Evolutionary conservation across 164 flowering plant genomes (phyloP).

Genomic region (Chimonanthus praecox): DNA sequence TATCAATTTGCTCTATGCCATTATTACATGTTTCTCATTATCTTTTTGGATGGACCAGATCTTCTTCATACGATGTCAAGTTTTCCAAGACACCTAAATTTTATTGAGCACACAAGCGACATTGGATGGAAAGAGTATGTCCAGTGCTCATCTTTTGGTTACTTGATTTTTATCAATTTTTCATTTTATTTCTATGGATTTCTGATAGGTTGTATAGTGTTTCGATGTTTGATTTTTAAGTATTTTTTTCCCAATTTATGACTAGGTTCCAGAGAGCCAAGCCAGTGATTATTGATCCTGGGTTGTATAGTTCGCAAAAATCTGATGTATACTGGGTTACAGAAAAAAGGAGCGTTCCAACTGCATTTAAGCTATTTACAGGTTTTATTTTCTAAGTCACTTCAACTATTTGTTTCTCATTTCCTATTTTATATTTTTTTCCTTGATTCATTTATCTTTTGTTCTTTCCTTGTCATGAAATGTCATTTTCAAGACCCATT

Average conservation of each 20-base stretch:
- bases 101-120: conserved; percentile 86
- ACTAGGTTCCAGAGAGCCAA: conserved; percentile 74
- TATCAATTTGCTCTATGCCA: too few species aligned
- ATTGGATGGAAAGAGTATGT: conserved; percentile 91
- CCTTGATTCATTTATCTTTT: not conserved
- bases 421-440: not conserved
- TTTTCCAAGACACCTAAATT: conserved; percentile 61
- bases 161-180: not conserved
- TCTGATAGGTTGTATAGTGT: not conserved
- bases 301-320: conserved; percentile 52
- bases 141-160: not conserved
- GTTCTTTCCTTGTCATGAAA: not conserved
- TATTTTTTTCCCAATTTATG: not conserved
- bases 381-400: conserved; percentile 30
- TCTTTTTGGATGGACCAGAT: conserved; percentile 32
- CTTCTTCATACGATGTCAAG: conserved; percentile 51
- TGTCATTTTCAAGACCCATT: too few species aligned
- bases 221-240: not conserved
- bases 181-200: not conserved
- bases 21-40: not conserved
- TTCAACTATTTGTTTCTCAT: not conserved
- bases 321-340: conserved; percentile 75
- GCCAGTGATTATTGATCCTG: conserved; percentile 85
- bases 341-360: conserved; percentile 54
- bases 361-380: conserved; percentile 75